phyloP scores from a whole-genome alignment of 352 stramenopile species.

The Pythium vanterpoolii region DNA sequence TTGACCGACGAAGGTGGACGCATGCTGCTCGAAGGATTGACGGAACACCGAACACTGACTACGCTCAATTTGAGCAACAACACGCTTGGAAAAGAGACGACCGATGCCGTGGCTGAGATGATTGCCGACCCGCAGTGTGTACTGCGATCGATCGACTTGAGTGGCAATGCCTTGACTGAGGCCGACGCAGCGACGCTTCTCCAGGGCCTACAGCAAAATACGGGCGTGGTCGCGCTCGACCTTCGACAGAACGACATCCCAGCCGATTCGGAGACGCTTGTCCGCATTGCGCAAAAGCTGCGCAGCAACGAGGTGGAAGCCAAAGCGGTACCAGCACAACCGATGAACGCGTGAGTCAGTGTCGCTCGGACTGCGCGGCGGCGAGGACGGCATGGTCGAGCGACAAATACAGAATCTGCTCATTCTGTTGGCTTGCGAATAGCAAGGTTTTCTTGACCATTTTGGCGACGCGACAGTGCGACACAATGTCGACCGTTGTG shows the following conservation, averaged over 20 bases:
- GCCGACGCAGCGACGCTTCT: slow-evolving; percentile 52
- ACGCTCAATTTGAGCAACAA: slow-evolving; percentile 88
- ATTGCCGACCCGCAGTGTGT: slow-evolving; percentile 58
- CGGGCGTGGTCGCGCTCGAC: slow-evolving; percentile 60
- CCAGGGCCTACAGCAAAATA: slow-evolving; percentile 62
- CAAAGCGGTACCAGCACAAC: slow-evolving; percentile 22
- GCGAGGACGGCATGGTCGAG: slow-evolving; percentile 59
- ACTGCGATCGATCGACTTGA: slow-evolving; percentile 78
- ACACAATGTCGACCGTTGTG: slow-evolving; percentile 46
- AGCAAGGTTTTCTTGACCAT: slow-evolving; percentile 74
- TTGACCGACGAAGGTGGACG: slow-evolving; percentile 88
- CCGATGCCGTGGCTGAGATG: slow-evolving; percentile 65
- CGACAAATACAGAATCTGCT: slow-evolving; percentile 47
- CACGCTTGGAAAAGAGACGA: slow-evolving; percentile 67
- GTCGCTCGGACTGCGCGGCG: slow-evolving; percentile 30
- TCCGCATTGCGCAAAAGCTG: slow-evolving; percentile 70
- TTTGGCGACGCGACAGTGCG: slow-evolving; percentile 61
- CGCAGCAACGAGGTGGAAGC: slow-evolving; percentile 70
- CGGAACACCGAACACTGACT: slow-evolving; percentile 58
- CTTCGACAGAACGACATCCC: slow-evolving; percentile 80
- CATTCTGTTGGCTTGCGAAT: slow-evolving; percentile 37
- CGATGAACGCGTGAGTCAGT: not conserved
- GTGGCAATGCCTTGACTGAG: slow-evolving; percentile 72
- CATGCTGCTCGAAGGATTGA: slow-evolving; percentile 86
- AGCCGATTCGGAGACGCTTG: slow-evolving; percentile 45